Base-by-base conservation (phyloP, 179 eudicot genomes). In the Carnegiea gigantea region DNA sequence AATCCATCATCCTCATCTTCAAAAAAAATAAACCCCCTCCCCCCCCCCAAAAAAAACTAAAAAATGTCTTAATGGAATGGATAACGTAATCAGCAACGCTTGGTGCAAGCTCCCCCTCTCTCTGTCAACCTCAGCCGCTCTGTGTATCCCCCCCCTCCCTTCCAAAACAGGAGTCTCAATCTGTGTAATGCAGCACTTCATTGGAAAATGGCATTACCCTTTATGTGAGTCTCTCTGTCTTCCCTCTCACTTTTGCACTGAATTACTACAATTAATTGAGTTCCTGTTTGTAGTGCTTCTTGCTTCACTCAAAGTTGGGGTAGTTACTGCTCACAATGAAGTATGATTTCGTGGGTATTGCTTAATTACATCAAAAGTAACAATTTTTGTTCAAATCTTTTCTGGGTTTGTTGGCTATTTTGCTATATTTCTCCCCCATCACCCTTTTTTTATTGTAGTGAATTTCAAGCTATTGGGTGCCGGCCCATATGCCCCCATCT, bases 81-180 rank as follows among this genome's bases (percentile, higher is more conserved):
- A 40, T 40, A 7, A 71, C 80, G 44, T 82, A 77, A 82, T 82
- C 84, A 76, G 6, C 70, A 82, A 82, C 57, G 80, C 28, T 68
- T 82, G 84, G 84, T 24, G 71, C 44, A 68, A 5, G 75, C 62
- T 8, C 51, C 38, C 5, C 70, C 77, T 13, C 44, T 4, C 54
- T 9, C 53, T 20, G 13, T 71, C 82, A 8, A 26, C 26, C 36
- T 9, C 40, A 20, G 28, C 5, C 11, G 14, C 28, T 28, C 18
- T 36, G 36, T 33, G 3, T 7, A 7, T 3, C 20, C 57, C 57
- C 21, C 6, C 72, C 15, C 51, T 40, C 30, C 10, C 24, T 3
- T 2, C 3, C 10, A 13, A 44, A 51, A 4, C 64, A 10, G 21
- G 40, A 7, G 6, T 21, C 79, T 54, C 36, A 28, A 18, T 78